phyloP scores from a whole-genome alignment of 2,329 filamentous ascomycete species.

The Colletotrichum salicis region DNA sequence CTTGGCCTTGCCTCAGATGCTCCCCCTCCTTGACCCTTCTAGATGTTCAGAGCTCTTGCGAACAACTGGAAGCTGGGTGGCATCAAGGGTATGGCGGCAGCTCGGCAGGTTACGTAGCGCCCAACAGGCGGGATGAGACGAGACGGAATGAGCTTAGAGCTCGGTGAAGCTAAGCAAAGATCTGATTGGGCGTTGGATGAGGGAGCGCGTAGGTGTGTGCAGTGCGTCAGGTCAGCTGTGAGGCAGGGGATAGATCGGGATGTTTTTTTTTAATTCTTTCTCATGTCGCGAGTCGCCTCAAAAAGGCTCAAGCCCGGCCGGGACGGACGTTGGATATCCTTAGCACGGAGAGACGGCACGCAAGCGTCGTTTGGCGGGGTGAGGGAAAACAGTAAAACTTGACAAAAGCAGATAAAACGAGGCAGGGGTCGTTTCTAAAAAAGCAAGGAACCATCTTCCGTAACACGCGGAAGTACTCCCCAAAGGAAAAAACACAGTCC shows the following conservation, averaged over 20 bases:
- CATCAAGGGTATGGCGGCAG: neutral
- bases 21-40: constrained; percentile 3
- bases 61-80: neutral
- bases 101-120: constrained; percentile 13
- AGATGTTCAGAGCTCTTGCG: neutral
- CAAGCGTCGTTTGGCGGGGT: constrained; percentile 21
- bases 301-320: constrained; percentile 5
- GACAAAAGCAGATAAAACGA: constrained; percentile 16
- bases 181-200: neutral
- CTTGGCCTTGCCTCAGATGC: constrained; percentile 6
- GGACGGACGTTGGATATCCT: constrained; percentile 19
- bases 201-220: constrained; percentile 1
- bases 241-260: constrained; percentile 12
- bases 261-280: constrained; percentile 14
- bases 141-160: neutral
- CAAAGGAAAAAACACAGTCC: neutral
- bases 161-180: neutral
- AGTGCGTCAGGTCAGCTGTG: constrained; percentile 15
- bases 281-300: neutral
- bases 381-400: neutral
- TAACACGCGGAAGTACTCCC: constrained; percentile 10
- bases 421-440: constrained; percentile 4
- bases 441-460: constrained; percentile 16
- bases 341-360: constrained; percentile 32
- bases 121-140: neutral